phyloP scores from a whole-genome alignment of 768 basidiomycete genomes.

The Amanita rubescens region DNA sequence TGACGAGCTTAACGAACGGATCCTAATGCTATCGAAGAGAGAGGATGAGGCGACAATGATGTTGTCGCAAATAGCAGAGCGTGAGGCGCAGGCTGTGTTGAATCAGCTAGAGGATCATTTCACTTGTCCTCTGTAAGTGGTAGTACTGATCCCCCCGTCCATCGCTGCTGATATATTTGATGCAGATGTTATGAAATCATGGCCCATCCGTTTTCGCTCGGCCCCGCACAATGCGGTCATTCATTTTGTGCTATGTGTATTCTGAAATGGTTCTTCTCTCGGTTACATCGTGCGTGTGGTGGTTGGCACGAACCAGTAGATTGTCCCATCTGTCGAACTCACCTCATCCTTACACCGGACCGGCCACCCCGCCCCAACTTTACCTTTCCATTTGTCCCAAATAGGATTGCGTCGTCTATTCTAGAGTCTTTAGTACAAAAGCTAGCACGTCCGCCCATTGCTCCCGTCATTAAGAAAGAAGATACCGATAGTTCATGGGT shows the following conservation, averaged over 20 bases:
- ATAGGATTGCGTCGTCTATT: constrained; percentile 46
- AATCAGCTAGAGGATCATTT: constrained; percentile 55
- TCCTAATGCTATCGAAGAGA: constrained; percentile 27
- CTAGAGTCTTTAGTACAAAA: constrained; percentile 46
- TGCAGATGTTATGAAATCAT: constrained; percentile 59
- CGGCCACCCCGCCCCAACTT: constrained; percentile 38
- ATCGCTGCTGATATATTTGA: constrained; percentile 5
- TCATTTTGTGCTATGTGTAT: constrained; percentile 63
- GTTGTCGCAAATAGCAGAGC: constrained; percentile 34
- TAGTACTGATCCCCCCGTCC: not conserved
- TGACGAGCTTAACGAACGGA: constrained; percentile 34
- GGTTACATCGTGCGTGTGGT: constrained; percentile 54
- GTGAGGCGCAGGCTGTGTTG: constrained; percentile 35
- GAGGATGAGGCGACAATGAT: constrained; percentile 35
- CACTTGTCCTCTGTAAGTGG: constrained; percentile 53
- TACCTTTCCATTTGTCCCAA: constrained; percentile 59
- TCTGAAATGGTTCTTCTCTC: constrained; percentile 63
- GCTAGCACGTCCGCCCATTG: constrained; percentile 29
- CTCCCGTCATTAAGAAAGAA: constrained; percentile 34
- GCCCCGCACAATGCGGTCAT: constrained; percentile 54
- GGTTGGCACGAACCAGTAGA: constrained; percentile 62
- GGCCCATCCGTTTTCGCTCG: constrained; percentile 52
- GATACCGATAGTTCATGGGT: constrained; percentile 31
- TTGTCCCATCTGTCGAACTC: constrained; percentile 59
- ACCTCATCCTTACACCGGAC: constrained; percentile 45